Conservation (phyloP, 306 rosid genomes). For the Rosa multiflora region DNA sequence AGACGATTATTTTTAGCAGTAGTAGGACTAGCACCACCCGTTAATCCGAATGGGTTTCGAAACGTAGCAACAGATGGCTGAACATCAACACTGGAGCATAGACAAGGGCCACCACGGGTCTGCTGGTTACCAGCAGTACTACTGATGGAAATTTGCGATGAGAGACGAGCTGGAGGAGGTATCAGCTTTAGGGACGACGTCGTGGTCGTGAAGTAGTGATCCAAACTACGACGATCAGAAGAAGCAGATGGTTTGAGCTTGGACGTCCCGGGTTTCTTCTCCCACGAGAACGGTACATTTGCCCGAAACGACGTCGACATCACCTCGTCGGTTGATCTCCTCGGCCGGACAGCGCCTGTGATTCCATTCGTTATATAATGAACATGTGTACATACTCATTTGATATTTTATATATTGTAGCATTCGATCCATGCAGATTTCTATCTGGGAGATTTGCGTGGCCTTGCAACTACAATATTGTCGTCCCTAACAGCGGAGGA, state of each 20-base stretch:
- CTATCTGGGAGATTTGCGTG: neutral
- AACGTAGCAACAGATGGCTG: neutral
- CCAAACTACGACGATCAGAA: neutral
- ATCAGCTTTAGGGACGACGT: neutral
- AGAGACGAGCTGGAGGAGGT: constrained; percentile 19
- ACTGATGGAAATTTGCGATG: neutral
- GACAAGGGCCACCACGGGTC: neutral
- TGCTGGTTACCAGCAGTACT: neutral
- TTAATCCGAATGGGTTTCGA: neutral
- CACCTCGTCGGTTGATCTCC: constrained; percentile 6
- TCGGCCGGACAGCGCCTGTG: constrained; percentile 10
- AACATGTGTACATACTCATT: no score
- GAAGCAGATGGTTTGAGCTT: neutral
- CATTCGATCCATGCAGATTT: neutral
- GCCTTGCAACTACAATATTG: neutral
- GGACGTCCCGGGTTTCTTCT: constrained; percentile 41
- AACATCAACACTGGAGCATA: neutral
- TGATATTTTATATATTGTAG: neutral
- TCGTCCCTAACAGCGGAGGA: neutral
- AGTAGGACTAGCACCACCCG: neutral
- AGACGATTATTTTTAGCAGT: constrained; percentile 5
- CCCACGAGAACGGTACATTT: constrained; percentile 63
- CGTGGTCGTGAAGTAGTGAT: neutral
- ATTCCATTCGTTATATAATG: no score
- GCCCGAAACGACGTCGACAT: neutral